Evolutionary conservation across 495 filamentous ascomycete species (phyloP), one percentile per base, ranked within the genome.

Genomic region (Coniosporium apollinis): DNA sequence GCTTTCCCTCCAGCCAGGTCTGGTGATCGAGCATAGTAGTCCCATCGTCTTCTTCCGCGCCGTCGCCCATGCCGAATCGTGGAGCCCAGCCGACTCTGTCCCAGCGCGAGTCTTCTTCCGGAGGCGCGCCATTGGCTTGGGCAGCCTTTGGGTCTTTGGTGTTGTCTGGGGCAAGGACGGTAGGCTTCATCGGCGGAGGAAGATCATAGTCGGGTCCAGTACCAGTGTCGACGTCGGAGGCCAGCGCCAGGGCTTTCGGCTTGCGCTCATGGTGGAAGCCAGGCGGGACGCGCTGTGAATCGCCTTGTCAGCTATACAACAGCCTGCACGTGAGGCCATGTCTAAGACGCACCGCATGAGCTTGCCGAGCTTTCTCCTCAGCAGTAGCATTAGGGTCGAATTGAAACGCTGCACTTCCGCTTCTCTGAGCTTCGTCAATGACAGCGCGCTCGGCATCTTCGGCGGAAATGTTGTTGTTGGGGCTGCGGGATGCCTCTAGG

Each of bases 381-480:
- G 81, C 69, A 14, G 68, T 74, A 18, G 86, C 85, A 62, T 94
- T 51, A 2, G 89, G 83, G 51, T 96, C 67, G 59, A 94, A 96
- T 47, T 78, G 72, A 53, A 76, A 84, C 34, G 82, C 87, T 6
- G 73, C 62, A 3, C 72, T 67, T 15, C 89, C 89, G 11, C 75
- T 76, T 45, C 76, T 74, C 48, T 66, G 70, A 44, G 76, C 76
- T 52, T 94, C 78, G 4, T 76, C 64, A 19, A 87, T 66, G 29
- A 92, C 59, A 43, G 69, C 67, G 39, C 69, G 59, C 52, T 92
- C 72, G 16, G 76, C 74, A 30, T 70, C 71, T 16, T 79, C 71
- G 15, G 82, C 62, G n/a, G 70, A 70, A 33, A 83, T 71, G 16
- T 50, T 53, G 50, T 69, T 78, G 42, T 77, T 55, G 28, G 79